Evolutionary conservation across 352 stramenopile species (phyloP).

Genomic region (Pythium grandisporangium): DNA sequence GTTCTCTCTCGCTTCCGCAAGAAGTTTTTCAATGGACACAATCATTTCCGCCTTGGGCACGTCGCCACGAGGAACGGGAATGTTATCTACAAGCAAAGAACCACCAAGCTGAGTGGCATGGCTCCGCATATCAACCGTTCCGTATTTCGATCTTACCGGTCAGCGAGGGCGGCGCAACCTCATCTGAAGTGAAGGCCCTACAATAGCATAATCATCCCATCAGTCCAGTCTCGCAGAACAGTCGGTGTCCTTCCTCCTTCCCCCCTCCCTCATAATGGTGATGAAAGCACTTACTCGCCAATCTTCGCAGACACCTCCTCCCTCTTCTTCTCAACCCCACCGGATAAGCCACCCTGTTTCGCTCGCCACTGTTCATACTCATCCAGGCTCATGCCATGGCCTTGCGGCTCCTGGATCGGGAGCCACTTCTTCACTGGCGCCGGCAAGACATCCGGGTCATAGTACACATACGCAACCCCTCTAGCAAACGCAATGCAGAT

Average conservation of each 20-base stretch:
- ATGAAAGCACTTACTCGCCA: no score
- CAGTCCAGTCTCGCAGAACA: no score
- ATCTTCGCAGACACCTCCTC: no score
- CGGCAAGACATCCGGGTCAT: conserved; percentile 76
- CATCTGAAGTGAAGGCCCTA: conserved; percentile 1
- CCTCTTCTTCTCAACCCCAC: conserved; percentile 18
- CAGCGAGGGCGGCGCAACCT: conserved; percentile 2
- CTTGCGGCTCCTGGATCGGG: conserved; percentile 72
- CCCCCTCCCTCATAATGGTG: no score
- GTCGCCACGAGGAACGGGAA: conserved; percentile 45
- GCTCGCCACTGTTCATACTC: conserved; percentile 83
- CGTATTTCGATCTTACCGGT: not conserved
- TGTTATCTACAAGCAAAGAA: conserved; percentile 24
- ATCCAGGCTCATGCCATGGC: conserved; percentile 79
- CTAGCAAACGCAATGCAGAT: no score
- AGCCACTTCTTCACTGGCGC: conserved; percentile 64
- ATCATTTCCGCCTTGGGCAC: conserved; percentile 57
- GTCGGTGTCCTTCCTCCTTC: no score
- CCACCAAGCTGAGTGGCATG: no score
- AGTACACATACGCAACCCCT: conserved; percentile 75
- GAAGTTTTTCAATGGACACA: conserved; percentile 61
- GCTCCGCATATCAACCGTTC: not conserved
- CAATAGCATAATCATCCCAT: not conserved
- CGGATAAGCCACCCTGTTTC: conserved; percentile 46
- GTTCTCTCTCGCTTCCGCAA: conserved; percentile 68